Conservation (phyloP, 2,329 filamentous ascomycete genomes). For the Claviceps arundinis region DNA sequence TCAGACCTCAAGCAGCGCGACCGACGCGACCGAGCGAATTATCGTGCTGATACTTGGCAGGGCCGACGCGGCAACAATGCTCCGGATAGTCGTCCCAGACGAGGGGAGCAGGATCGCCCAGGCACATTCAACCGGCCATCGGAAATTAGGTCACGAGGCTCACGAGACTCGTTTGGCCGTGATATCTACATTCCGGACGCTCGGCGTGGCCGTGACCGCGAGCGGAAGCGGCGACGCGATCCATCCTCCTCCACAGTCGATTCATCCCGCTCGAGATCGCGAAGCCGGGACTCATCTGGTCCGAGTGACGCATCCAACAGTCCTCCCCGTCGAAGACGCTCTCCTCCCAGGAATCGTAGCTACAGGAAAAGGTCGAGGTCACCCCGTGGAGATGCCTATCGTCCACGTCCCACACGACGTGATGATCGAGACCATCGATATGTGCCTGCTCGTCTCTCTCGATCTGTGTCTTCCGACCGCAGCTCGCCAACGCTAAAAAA, state of each 20-base stretch:
- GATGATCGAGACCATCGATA: slow-evolving; percentile 12
- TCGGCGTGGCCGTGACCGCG: slow-evolving; percentile 28
- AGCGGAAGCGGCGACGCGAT: slow-evolving; percentile 11
- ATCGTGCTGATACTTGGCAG: slow-evolving; percentile 40
- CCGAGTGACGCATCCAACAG: slow-evolving; percentile 20
- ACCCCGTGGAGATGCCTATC: slow-evolving; percentile 17
- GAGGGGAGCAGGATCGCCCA: slow-evolving; percentile 30
- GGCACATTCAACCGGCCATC: slow-evolving; percentile 36
- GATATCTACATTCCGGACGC: slow-evolving; percentile 41
- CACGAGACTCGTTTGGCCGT: slow-evolving; percentile 30
- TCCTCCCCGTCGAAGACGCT: slow-evolving; percentile 20
- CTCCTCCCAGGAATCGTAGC: slow-evolving; percentile 18
- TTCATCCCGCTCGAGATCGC: slow-evolving; percentile 21
- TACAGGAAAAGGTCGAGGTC: slow-evolving; percentile 28
- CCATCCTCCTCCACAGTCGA: slow-evolving; percentile 22
- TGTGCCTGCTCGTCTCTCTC: slow-evolving; percentile 14
- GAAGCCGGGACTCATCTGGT: slow-evolving; percentile 18
- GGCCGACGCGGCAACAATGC: slow-evolving; percentile 40
- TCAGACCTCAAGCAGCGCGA: slow-evolving; percentile 55
- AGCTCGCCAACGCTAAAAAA: slow-evolving; percentile 34
- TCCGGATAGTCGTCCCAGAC: slow-evolving; percentile 27
- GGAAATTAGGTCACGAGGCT: slow-evolving; percentile 27
- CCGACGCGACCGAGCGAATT: slow-evolving; percentile 38
- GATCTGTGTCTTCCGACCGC: slow-evolving; percentile 24
- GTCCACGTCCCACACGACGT: slow-evolving; percentile 12